Conservation (phyloP, 2,329 filamentous ascomycete genomes). For the Xylaria arbuscula region DNA sequence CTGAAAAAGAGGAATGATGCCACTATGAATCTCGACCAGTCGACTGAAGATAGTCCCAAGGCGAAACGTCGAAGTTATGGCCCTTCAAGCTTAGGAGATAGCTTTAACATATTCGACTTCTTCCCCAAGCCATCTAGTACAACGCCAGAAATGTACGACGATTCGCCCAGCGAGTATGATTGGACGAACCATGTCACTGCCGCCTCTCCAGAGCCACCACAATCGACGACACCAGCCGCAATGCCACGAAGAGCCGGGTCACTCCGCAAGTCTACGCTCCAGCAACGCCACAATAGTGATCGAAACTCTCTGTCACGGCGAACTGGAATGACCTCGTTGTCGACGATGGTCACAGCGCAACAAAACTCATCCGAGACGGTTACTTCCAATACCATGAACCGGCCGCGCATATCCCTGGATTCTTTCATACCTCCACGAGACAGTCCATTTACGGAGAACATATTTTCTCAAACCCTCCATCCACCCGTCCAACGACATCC, state of each 20-base stretch:
- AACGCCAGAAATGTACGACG: slow-evolving; percentile 60
- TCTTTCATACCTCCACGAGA: slow-evolving; percentile 76
- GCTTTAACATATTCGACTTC: slow-evolving; percentile 82
- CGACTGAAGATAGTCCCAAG: slow-evolving; percentile 82
- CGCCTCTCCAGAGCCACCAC: slow-evolving; percentile 54
- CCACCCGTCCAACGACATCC: slow-evolving; percentile 74
- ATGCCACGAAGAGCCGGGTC: slow-evolving; percentile 79
- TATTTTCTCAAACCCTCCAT: slow-evolving; percentile 61
- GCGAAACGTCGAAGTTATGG: slow-evolving; percentile 92
- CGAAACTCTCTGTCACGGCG: slow-evolving; percentile 72
- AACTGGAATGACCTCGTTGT: slow-evolving; percentile 66
- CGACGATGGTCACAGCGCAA: slow-evolving; percentile 63
- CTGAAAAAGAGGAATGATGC: slow-evolving; percentile 94
- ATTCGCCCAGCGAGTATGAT: slow-evolving; percentile 64
- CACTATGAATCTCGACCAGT: slow-evolving; percentile 86
- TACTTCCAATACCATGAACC: slow-evolving; percentile 67
- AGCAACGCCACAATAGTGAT: slow-evolving; percentile 78
- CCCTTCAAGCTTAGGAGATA: slow-evolving; percentile 68
- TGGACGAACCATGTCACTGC: slow-evolving; percentile 55
- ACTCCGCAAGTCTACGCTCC: slow-evolving; percentile 85
- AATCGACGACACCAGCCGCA: slow-evolving; percentile 62
- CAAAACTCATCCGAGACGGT: slow-evolving; percentile 64
- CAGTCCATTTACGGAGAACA: slow-evolving; percentile 68
- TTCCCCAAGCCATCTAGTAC: slow-evolving; percentile 57
- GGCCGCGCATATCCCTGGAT: slow-evolving; percentile 82